These are phyloP conservation scores for Penicillium taxi DNA, from an alignment of 495 filamentous ascomycete genomes.

Conservation along the genomic window DNA sequence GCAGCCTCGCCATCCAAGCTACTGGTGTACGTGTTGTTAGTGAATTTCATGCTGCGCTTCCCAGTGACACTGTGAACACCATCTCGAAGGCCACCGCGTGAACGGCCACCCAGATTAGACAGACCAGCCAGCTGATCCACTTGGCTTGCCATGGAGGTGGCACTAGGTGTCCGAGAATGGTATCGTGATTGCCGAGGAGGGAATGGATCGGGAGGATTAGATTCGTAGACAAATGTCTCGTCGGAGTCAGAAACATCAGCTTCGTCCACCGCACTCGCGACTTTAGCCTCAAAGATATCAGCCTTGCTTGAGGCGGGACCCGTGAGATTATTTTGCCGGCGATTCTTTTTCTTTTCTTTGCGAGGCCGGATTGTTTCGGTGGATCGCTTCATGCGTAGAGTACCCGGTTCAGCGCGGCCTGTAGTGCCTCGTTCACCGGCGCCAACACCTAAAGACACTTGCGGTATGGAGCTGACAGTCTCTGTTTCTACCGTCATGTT, in stretches of 20 bases:
- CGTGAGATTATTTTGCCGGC: constrained; percentile 55
- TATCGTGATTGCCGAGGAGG: constrained; percentile 69
- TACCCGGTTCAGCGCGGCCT: constrained; percentile 53
- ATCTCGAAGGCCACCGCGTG: constrained; percentile 54
- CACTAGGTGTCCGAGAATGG: constrained; percentile 91
- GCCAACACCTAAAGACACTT: constrained; percentile 68
- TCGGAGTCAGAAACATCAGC: constrained; percentile 94
- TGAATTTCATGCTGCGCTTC: constrained; percentile 97
- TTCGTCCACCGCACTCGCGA: constrained; percentile 87
- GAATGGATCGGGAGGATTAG: constrained; percentile 80
- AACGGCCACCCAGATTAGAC: no score
- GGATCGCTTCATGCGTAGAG: constrained; percentile 78
- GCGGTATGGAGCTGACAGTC: constrained; percentile 85
- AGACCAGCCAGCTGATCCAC: constrained; percentile 60
- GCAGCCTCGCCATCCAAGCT: constrained; percentile 52
- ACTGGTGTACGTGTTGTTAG: constrained; percentile 66
- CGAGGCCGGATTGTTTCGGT: constrained; percentile 88
- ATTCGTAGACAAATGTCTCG: constrained; percentile 98
- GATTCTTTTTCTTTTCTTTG: constrained; percentile 40
- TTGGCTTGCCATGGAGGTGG: constrained; percentile 81
- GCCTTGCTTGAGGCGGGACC: constrained; percentile 82
- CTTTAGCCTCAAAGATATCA: constrained; percentile 94
- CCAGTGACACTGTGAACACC: constrained; percentile 58
- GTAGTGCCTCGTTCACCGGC: constrained; percentile 51
- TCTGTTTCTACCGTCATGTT: constrained; percentile 99